Evolutionary conservation across 257 asterid species (phyloP), one percentile per base, ranked within the genome.

Genomic region (Orobanche coerulescens): DNA sequence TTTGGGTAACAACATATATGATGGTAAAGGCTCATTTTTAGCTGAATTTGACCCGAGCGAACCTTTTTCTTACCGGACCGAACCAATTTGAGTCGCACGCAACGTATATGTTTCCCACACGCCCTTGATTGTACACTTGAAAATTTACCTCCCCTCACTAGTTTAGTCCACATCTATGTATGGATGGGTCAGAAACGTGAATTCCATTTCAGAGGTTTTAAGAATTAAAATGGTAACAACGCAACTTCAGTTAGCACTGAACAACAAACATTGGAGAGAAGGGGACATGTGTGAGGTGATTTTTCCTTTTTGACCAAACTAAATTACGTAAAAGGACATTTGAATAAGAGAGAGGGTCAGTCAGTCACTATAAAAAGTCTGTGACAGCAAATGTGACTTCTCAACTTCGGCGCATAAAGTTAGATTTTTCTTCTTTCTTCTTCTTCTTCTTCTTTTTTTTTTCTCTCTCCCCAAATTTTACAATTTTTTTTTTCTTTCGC

Each of bases 321-420:
- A 75, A 79, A 61, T 76, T 76, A 75, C 71, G 10, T 24, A 61
- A 51, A 57, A 51, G 77, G 83, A 64, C 83, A 64, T 57, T 42
- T 47, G 51, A 58, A 37, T 11, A 39, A 58, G 66, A 56, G 67
- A 52, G 69, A n/a, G n/a, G n/a, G n/a, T n/a, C n/a, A n/a, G 69
- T 25, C 75, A 72, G 80, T 66, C 69, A 6, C 26, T 47, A 22
- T 50, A 22, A 52, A 26, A 47, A 7, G 25, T 47, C 66, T 48
- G 49, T 53, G 61, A 42, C 69, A 66, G 63, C 37, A 18, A 53
- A 36, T 48, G 59, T 65, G 57, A 68, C 77, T 69, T 74, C 74
- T 50, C 66, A 68, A 64, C 60, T 64, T 76, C 69, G 84, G 78
- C 84, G 84, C 77, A 68, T 66, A 64, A 75, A 79, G 73, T 76